Percentiles rank a stretch among this genome's conserved stretches.
Evolutionary conservation across 306 rosid species (phyloP).

Genomic region (Canavalia gladiata): DNA sequence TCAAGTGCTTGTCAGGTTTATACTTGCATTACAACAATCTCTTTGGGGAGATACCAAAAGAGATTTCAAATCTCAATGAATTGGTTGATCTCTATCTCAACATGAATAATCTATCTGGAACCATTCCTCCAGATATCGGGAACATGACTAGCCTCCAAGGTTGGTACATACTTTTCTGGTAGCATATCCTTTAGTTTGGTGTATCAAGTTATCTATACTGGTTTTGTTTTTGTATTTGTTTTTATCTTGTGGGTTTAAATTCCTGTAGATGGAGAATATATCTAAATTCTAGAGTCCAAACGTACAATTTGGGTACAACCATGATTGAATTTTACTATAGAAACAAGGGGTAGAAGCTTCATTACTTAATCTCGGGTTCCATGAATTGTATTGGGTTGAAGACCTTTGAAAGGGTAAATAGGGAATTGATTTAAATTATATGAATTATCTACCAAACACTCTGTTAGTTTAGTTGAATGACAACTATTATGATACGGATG

Average conservation of each 20-base stretch:
- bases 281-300: neutral
- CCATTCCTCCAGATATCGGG: constrained; percentile 69
- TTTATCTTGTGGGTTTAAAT: neutral
- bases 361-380: neutral
- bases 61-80: constrained; percentile 70
- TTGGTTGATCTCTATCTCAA: constrained; percentile 83
- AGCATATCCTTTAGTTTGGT: neutral
- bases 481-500: neutral
- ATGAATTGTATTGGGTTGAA: constrained; percentile 14
- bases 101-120: constrained; percentile 72
- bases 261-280: neutral
- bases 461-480: constrained; percentile 1
- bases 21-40: constrained; percentile 77
- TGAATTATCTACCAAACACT: constrained; percentile 4
- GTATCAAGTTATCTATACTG: neutral
- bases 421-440: neutral
- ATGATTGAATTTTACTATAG: neutral
- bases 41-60: constrained; percentile 78
- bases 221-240: neutral
- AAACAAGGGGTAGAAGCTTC: neutral
- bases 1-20: constrained; percentile 78
- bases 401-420: neutral
- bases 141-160: constrained; percentile 78
- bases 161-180: constrained; percentile 44
- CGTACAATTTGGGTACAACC: neutral